Conservation (phyloP, 2,329 filamentous ascomycete species). For the Neofusicoccum ribis region DNA sequence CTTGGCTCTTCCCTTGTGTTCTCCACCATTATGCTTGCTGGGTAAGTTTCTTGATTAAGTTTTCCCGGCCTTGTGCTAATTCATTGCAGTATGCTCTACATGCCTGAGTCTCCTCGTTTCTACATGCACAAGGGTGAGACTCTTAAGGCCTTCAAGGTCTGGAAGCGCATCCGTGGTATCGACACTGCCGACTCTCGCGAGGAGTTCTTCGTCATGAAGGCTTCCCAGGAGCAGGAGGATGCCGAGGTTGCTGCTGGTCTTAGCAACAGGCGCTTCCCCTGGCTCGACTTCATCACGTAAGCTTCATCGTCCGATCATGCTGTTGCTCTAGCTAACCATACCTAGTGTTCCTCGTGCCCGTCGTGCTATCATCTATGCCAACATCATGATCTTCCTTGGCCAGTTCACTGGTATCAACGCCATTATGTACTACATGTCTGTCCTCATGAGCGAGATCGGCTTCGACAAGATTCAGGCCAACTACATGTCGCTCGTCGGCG, state of each 20-base stretch:
- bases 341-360: conserved; percentile 29
- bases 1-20: conserved; percentile 72
- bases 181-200: conserved; percentile 59
- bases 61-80: not conserved
- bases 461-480: conserved; percentile 63
- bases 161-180: conserved; percentile 70
- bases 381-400: conserved; percentile 46
- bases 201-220: conserved; percentile 73
- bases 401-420: conserved; percentile 72
- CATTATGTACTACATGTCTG: conserved; percentile 71
- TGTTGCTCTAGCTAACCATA: too few relatives aligned
- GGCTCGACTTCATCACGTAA: conserved; percentile 70
- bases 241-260: conserved; percentile 53
- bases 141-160: conserved; percentile 65
- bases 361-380: conserved; percentile 36
- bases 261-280: conserved; percentile 60
- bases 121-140: conserved; percentile 66
- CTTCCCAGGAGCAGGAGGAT: conserved; percentile 58
- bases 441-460: conserved; percentile 67
- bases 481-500: conserved; percentile 75
- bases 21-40: conserved; percentile 61
- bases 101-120: conserved; percentile 69
- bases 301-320: too few relatives aligned
- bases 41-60: not conserved
- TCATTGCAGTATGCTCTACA: conserved; percentile 62